Evolutionary conservation across 441 rosid species (phyloP).

Genomic region (Iberis amara): DNA sequence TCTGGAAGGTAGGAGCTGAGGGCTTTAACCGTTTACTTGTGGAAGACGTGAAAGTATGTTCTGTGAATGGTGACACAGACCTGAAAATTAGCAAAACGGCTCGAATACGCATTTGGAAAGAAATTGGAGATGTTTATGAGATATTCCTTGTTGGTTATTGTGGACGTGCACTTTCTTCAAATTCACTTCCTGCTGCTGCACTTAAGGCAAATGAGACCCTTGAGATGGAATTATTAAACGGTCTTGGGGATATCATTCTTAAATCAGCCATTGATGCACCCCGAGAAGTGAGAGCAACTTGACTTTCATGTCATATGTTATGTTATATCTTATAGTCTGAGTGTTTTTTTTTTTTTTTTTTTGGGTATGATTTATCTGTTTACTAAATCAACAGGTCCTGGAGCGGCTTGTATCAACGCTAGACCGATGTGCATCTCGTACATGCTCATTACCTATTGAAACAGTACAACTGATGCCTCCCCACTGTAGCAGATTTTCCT

Average conservation of each 20-base stretch:
- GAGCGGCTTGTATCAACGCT: conserved; percentile 75
- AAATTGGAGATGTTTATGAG: conserved; percentile 90
- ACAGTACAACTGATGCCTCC: conserved; percentile 94
- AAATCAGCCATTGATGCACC: conserved; percentile 78
- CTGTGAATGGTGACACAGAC: conserved; percentile 40
- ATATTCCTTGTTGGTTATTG: conserved; percentile 92
- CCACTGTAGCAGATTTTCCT: conserved; percentile 89
- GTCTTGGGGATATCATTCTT: conserved; percentile 79
- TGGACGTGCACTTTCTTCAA: conserved; percentile 89
- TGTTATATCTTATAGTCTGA: conserved; percentile 1
- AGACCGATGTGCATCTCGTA: conserved; percentile 98
- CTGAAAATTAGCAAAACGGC: conserved; percentile 54
- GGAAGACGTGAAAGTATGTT: conserved; percentile 52
- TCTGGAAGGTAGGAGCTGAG: conserved; percentile 89
- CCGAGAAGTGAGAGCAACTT: conserved; percentile 56
- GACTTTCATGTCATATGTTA: conserved; percentile 8
- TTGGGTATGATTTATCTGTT: neutral
- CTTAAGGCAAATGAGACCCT: conserved; percentile 73
- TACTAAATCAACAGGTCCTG: conserved; percentile 51
- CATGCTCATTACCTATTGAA: conserved; percentile 88
- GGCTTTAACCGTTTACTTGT: conserved; percentile 76
- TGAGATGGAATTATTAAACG: conserved; percentile 69
- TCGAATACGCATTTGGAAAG: conserved; percentile 85
- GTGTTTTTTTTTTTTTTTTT: too few relatives aligned
- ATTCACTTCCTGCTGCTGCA: conserved; percentile 52